These are phyloP conservation scores for Populus simonii DNA, from an alignment of 345 rosid genomes.

Conservation along the genomic window DNA sequence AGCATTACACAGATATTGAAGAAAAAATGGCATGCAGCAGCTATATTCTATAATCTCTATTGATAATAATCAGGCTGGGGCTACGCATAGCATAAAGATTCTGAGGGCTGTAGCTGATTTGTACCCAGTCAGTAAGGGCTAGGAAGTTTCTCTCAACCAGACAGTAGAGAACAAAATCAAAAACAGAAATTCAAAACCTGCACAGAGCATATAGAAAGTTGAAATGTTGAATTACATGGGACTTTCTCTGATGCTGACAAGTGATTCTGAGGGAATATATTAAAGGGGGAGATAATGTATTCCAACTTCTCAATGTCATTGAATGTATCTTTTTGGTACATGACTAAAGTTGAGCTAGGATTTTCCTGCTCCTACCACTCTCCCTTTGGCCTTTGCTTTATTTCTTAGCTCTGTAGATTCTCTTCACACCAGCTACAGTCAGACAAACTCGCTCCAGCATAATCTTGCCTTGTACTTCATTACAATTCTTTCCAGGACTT, in stretches of 20 bases:
- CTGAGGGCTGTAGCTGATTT: background rate
- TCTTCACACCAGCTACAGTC: conserved; percentile 12
- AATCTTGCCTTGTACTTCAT: conserved; percentile 15
- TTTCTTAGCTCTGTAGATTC: conserved; percentile 14
- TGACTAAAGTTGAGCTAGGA: conserved; percentile 15
- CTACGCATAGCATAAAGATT: background rate
- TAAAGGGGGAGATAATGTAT: conserved; percentile 24
- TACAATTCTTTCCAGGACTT: background rate
- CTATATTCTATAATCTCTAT: background rate
- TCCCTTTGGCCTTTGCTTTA: background rate
- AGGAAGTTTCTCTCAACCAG: conserved; percentile 4
- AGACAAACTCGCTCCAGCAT: background rate
- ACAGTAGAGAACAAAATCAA: background rate
- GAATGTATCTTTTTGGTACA: conserved; percentile 18
- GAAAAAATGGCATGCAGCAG: background rate
- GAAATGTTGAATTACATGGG: conserved; percentile 27
- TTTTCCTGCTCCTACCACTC: conserved; percentile 4
- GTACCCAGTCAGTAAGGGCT: background rate
- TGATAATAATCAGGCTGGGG: background rate
- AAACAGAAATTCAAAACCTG: conserved; percentile 10
- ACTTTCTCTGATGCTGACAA: conserved; percentile 33
- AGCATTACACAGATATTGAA: background rate
- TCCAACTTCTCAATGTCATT: conserved; percentile 19
- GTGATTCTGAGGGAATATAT: conserved; percentile 35
- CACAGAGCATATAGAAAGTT: conserved; percentile 2